Evolutionary conservation across 1,139 yeast genomes (phyloP).

Genomic region (Kluyveromyces marxianus): DNA sequence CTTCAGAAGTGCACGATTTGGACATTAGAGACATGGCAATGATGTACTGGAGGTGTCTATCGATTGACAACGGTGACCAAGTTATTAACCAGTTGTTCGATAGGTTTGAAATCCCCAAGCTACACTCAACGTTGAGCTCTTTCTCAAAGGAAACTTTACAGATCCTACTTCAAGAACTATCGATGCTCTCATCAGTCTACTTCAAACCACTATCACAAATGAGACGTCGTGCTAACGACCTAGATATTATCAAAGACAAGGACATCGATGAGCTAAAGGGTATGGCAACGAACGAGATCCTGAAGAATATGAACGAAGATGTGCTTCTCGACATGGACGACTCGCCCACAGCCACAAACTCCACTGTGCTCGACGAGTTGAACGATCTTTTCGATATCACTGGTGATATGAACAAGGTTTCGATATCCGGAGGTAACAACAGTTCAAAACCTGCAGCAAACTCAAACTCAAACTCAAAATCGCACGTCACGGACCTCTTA

Average conservation of each 20-base stretch:
- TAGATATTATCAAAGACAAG: slow-evolving; percentile 34
- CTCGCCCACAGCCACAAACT: slow-evolving; percentile 16
- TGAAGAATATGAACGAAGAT: slow-evolving; percentile 60
- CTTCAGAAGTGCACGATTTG: slow-evolving; percentile 76
- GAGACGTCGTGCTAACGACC: slow-evolving; percentile 31
- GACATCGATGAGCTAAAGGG: slow-evolving; percentile 72
- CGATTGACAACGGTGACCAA: slow-evolving; percentile 40
- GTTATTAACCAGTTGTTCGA: slow-evolving; percentile 23
- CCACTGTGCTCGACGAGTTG: slow-evolving; percentile 51
- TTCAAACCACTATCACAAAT: slow-evolving; percentile 75
- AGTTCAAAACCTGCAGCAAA: not conserved
- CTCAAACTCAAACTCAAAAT: slow-evolving; percentile 9
- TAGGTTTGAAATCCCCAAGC: slow-evolving; percentile 53
- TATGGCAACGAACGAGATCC: slow-evolving; percentile 71
- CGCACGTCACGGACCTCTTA: slow-evolving; percentile 43
- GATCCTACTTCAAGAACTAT: slow-evolving; percentile 64
- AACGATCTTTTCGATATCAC: slow-evolving; percentile 50
- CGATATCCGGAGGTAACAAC: slow-evolving; percentile 13
- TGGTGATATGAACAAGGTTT: slow-evolving; percentile 14
- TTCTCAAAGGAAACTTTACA: slow-evolving; percentile 65
- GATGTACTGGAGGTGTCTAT: slow-evolving; percentile 87
- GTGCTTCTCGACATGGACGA: slow-evolving; percentile 76
- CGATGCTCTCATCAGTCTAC: slow-evolving; percentile 83
- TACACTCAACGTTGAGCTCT: slow-evolving; percentile 61
- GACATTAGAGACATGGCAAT: slow-evolving; percentile 94